Evolutionary conservation across 306 rosid genomes (phyloP).

Genomic region (Vigna angularis): DNA sequence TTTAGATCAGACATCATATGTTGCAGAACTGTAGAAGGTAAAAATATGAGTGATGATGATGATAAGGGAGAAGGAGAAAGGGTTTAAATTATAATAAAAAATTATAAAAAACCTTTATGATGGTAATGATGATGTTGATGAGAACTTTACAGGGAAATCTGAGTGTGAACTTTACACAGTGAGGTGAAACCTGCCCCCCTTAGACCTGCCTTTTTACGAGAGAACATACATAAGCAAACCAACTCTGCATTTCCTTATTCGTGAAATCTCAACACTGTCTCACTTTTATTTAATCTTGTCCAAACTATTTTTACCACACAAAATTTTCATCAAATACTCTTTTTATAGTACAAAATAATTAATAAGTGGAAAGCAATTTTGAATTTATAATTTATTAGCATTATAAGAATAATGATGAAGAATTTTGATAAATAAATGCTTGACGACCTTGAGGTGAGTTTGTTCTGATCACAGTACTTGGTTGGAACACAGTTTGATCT

Average conservation of each 20-base stretch:
- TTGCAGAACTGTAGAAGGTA: background rate
- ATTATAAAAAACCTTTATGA: background rate
- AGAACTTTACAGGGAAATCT: background rate
- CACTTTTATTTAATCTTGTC: background rate
- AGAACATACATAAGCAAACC: background rate
- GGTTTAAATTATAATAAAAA: slow-evolving; percentile 1
- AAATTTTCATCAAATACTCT: background rate
- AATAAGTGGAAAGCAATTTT: too few species aligned
- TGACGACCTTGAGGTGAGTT: slow-evolving; percentile 18
- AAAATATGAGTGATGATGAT: background rate
- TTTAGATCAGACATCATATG: slow-evolving; percentile 11
- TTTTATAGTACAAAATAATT: too few species aligned
- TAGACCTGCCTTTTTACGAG: slow-evolving; percentile 14
- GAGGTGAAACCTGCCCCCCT: slow-evolving; percentile 32
- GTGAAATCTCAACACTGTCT: slow-evolving; percentile 34
- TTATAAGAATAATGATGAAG: too few species aligned
- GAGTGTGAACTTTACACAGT: background rate
- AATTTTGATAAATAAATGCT: background rate
- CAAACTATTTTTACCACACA: background rate
- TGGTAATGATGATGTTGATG: background rate
- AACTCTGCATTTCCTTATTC: slow-evolving; percentile 41
- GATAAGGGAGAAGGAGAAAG: slow-evolving; percentile 12
- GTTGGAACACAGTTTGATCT: background rate
- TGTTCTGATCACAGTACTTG: background rate
- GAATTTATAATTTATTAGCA: too few species aligned